Percentiles rank a stretch among this genome's conserved stretches.
Evolutionary conservation across 768 basidiomycete genomes (phyloP).

Genomic region (Leccinum subgranulosum): DNA sequence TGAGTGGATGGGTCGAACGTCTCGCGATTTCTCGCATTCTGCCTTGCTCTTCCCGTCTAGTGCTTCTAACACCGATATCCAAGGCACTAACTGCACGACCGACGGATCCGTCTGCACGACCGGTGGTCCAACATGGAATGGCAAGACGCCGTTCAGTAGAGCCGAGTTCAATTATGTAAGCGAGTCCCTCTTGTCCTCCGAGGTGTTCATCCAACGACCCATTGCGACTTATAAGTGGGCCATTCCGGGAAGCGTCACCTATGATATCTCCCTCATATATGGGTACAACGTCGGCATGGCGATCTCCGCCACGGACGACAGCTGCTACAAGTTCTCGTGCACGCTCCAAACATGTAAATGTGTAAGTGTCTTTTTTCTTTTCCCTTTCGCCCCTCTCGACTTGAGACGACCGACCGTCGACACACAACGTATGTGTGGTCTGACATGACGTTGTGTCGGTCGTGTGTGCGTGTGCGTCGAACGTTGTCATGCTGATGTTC

Average conservation of each 20-base stretch:
- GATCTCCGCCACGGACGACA: conserved; percentile 15
- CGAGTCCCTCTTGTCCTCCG: neutral
- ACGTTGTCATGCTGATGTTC: neutral
- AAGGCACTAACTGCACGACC: conserved; percentile 19
- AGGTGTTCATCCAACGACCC: neutral
- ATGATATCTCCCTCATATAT: conserved; percentile 22
- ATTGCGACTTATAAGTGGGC: neutral
- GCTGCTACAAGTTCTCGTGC: conserved; percentile 18
- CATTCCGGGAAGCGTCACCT: conserved; percentile 12
- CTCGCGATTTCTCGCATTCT: neutral
- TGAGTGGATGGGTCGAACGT: neutral
- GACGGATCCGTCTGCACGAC: conserved; percentile 18
- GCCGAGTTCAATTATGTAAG: conserved; percentile 22
- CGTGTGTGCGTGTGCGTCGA: neutral
- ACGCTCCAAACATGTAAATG: conserved; percentile 13
- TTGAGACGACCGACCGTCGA: neutral
- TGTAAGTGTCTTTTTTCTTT: conserved; percentile 6
- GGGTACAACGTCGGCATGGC: conserved; percentile 24
- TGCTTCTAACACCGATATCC: neutral
- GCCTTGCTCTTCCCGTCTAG: neutral
- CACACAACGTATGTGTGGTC: neutral
- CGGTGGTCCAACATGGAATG: conserved; percentile 20
- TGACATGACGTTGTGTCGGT: neutral
- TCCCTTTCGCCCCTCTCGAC: neutral
- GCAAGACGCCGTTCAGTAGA: conserved; percentile 13